Percentiles rank a stretch among this genome's conserved stretches.
These are phyloP conservation scores for Colletotrichum coccodes DNA, from an alignment of 2,329 filamentous ascomycete genomes.

Conservation along the genomic window DNA sequence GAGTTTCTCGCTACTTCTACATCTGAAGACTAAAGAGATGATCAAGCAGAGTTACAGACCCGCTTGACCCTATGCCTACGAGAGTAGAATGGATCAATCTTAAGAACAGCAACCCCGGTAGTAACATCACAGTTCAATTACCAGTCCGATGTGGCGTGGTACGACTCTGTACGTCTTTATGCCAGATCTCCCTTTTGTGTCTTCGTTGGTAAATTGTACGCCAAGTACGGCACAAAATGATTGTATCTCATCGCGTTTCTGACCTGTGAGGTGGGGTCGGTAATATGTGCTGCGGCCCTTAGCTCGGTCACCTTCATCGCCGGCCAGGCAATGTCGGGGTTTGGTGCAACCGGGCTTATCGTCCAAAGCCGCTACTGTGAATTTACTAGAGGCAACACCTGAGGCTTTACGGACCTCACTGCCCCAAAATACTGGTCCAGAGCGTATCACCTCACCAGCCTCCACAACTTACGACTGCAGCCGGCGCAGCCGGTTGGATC, in stretches of 20 bases:
- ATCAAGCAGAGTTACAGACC: neutral
- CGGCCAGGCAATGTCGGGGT: conserved; percentile 51
- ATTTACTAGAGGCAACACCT: neutral
- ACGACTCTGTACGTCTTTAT: conserved; percentile 13
- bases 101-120: conserved; percentile 30
- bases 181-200: conserved; percentile 48
- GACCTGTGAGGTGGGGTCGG: conserved; percentile 55
- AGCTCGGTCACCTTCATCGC: conserved; percentile 49
- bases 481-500: conserved; percentile 66
- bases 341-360: conserved; percentile 42
- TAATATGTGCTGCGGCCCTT: conserved; percentile 53
- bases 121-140: conserved; percentile 31
- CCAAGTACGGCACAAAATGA: conserved; percentile 62
- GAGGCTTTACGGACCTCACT: too few relatives aligned
- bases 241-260: conserved; percentile 41
- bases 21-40: too few relatives aligned
- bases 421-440: conserved; percentile 56
- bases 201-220: conserved; percentile 64
- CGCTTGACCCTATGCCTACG: neutral
- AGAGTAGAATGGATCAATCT: conserved; percentile 24
- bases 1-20: too few relatives aligned
- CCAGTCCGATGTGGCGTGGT: conserved; percentile 28
- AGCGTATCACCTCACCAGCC: conserved; percentile 62
- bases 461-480: conserved; percentile 62
- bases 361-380: conserved; percentile 35